Base-by-base conservation (phyloP, 345 rosid species). In the Salix purpurea region DNA sequence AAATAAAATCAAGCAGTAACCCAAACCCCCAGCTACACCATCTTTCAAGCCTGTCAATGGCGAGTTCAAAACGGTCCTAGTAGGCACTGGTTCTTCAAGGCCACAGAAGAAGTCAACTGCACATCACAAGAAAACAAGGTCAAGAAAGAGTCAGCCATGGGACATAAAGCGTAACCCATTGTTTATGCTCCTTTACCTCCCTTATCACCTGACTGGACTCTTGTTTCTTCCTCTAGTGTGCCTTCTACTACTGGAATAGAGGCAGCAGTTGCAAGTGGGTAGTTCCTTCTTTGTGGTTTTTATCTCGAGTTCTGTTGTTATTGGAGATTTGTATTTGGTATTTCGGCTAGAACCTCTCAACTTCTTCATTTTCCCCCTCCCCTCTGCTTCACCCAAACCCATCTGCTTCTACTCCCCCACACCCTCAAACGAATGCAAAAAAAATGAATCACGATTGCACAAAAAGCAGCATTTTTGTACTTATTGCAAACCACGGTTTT, bases 111-210 rank as follows among this genome's bases (percentile, higher is more conserved):
- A 92, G 85, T 93, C 91, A 34, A 94, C 98, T 19, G 86, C 90
- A 2, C 98, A 94, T 84, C 98, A 94, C 91, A 91, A 42, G 96
- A 92, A 94, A 89, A 87, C 98, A 4, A 86, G 98, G 86, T 97
- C 98, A 32, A 88, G 87, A 79, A 91, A 92, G 88, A 81, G 90
- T 11, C 94, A 89, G 79, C 86, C 90, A 48, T 94, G 94, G 98
- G 97, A 92, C 81, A 78, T 91, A 21, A 90, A 68, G 76, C 84
- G 97, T 76, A 91, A 92, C 98, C 97, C 26, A 91, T 94, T 36
- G 92, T 91, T 52, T 91, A 91, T 66, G 78, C 90, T 72, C 92
- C 97, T 52, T 82, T 92, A 15, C 92, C 94, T 82, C 87, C 87
- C 64, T 88, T 94, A 44, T 89, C 82, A 37, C 69, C 81, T 30